A percentile compares a stretch with the other conserved stretches of the same genome.
Conservation (phyloP, 352 stramenopile genomes). For the Pythium folliculosum region DNA sequence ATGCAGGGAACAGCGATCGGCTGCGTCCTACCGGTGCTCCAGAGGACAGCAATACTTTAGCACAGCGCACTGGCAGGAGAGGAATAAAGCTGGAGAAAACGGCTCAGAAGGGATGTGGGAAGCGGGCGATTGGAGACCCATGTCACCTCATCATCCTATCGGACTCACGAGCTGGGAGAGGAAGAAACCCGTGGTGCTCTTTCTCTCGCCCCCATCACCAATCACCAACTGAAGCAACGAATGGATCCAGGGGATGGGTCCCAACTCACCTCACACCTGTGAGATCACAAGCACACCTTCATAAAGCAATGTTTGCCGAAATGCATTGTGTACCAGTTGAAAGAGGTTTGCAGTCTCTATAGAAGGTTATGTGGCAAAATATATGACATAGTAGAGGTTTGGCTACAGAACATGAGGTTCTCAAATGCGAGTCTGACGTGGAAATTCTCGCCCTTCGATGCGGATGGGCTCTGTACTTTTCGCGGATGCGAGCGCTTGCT, state of each 20-base stretch:
- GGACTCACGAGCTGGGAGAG: too few relatives aligned
- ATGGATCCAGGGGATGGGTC: constrained; percentile 14
- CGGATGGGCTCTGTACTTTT: constrained; percentile 3
- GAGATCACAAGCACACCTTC: neutral
- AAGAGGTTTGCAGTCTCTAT: too few relatives aligned
- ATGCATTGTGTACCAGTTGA: too few relatives aligned
- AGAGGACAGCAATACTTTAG: too few relatives aligned
- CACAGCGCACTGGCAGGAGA: too few relatives aligned
- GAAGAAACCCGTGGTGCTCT: neutral
- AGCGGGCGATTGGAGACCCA: too few relatives aligned
- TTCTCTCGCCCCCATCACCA: constrained; percentile 11
- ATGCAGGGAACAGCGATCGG: too few relatives aligned
- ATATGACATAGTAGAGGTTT: constrained; percentile 3
- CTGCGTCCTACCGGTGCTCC: too few relatives aligned
- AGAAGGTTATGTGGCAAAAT: neutral
- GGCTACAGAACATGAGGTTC: constrained; percentile 2
- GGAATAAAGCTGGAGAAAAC: too few relatives aligned
- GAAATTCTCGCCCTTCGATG: neutral
- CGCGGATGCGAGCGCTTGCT: neutral
- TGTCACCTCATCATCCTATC: too few relatives aligned
- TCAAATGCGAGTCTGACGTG: neutral
- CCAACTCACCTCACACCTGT: neutral
- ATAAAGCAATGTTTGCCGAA: too few relatives aligned
- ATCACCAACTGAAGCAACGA: constrained; percentile 19
- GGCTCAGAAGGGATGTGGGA: neutral